Evolutionary conservation across 129 eudicot genomes (phyloP), one percentile per base, ranked within the genome.

Genomic region (Erigeron canadensis): DNA sequence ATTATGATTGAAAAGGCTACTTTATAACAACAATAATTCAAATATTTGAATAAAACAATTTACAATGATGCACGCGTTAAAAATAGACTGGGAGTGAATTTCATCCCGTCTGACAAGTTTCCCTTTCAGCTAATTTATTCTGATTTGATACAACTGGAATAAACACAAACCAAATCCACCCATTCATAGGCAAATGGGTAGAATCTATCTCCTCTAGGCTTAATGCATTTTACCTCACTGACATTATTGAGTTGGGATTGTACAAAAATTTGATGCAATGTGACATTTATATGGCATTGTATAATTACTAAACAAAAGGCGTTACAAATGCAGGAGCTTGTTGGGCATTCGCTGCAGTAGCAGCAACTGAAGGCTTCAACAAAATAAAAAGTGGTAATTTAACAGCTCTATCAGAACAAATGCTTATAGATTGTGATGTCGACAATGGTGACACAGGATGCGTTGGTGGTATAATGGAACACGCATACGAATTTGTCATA

Each of bases 341-440:
- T 70, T 84, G 89, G 92, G 89, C 87, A 18, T 89, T 89, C 74
- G 75, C 96, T 0, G 82, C 86, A 22, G 78, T 82, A 64, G 86
- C 89, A 75, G 89, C 92, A 12, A 71, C 80, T 21, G 88, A 84
- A 77, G 81, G 88, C 46, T 53, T 81, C 37, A 72, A 75, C 79
- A 59, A 75, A 55, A 81, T 83, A 74, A 81, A 74, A 73, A 79
- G 82, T 0, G 88, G 87, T 13, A 75, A 71, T 64, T 17, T 84
- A 55, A 72, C 83, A 0, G 72, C 83, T 28, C 69, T 79, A 61
- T 87, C 95, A 10, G 89, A 79, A 65, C 84, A 85, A 72, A 79
- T 83, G 79, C 83, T 89, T 3, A 80, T 87, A 19, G 91, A 87
- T 72, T 90, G 87, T 18, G 86, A 87, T 65, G n/a, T 60, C 62